These are phyloP conservation scores for Solanum rostratum DNA, from an alignment of 257 asterid species.

Conservation along the genomic window DNA sequence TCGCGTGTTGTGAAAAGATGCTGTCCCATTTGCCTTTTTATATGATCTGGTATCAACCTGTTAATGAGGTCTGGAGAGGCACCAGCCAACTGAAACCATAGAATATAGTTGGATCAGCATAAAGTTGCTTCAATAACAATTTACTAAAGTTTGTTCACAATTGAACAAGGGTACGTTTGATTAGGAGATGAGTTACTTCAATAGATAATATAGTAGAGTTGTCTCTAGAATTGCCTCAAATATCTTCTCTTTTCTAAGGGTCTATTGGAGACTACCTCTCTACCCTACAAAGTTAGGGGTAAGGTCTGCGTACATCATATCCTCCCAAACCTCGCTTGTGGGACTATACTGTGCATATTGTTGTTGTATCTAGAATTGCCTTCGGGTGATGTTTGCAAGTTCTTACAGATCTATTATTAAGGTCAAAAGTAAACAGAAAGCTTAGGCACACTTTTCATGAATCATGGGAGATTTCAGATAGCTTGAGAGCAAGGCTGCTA, in stretches of 20 bases:
- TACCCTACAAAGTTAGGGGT: neutral
- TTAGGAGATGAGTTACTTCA: neutral
- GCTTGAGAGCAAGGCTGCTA: neutral
- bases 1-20: constrained; percentile 50
- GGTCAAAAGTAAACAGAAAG: neutral
- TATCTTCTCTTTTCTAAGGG: neutral
- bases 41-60: constrained; percentile 81
- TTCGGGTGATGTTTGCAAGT: neutral
- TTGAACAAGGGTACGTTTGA: neutral
- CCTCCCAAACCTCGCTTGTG: neutral
- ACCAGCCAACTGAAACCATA: constrained; percentile 41
- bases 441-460: neutral
- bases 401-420: neutral
- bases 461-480: neutral
- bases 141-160: neutral
- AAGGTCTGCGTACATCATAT: neutral
- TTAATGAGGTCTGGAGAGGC: constrained; percentile 72
- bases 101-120: neutral
- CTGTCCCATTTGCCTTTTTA: constrained; percentile 71
- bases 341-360: neutral
- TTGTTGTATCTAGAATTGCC: neutral
- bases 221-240: neutral
- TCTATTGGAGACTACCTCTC: neutral
- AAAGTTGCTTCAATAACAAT: neutral
- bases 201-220: neutral